Evolutionary conservation across 306 rosid species (phyloP), one percentile per base, ranked within the genome.

Genomic region (Comarum palustre): DNA sequence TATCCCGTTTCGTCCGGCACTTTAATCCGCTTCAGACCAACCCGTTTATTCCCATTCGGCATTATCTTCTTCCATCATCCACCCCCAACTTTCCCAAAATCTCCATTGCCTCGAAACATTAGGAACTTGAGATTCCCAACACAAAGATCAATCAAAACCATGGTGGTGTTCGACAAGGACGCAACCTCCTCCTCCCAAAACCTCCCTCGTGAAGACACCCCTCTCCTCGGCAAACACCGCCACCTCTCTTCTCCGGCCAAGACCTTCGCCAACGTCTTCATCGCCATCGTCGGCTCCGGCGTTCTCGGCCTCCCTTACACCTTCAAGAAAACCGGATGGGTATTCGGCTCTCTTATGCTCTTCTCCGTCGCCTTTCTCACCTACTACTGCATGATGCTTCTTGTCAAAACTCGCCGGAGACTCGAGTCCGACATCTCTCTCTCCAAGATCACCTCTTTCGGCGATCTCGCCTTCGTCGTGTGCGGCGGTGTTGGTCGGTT

Each of bases 341-440:
- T 78, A 57, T 66, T 78, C 65, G 92, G 93, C 58, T 52, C 82
- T 0, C 47, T 88, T 77, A 78, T 84, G 87, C 81, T 90, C 57
- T 80, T 86, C 77, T 2, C 69, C 14, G 88, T 90, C 1, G 93
- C 90, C 0, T 63, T 74, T 22, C 77, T 88, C 72, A 88, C 96
- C 41, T 86, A 90, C 69, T 67, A 90, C 84, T 88, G 96, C 24
- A 90, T 88, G 96, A 80, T 90, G 79, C 96, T 88, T 4, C 83
- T 90, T 0, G 88, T 90, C 68, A 38, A 24, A 51, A 88, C 96
- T 0, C 93, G 93, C 60, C 90, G 90, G 22, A 84, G 81, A 60
- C 91, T 86, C 41, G 88, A 90, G 9, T 80, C 91, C 43, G 7
- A 63, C 1, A 1, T 2, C 4, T 82, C 82, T 0, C 72, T 71